Conservation (phyloP, 1,284 basidiomycete species). For the Boletus sp. region DNA sequence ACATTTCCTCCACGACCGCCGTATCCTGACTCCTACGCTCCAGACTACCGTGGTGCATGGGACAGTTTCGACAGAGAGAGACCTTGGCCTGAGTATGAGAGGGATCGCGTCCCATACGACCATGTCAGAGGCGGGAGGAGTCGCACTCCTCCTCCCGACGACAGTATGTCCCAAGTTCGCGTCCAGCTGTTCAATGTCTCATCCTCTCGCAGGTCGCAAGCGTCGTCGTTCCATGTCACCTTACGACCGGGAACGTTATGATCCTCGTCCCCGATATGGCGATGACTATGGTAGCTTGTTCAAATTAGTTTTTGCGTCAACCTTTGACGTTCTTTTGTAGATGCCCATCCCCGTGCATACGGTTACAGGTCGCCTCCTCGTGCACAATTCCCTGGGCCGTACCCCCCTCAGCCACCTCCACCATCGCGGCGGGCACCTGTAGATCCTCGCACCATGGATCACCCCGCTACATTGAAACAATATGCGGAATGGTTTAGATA, state of each 20-base stretch:
- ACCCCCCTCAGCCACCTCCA: conserved; percentile 39
- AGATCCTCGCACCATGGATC: conserved; percentile 81
- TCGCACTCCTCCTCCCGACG: conserved; percentile 65
- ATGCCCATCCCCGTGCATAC: conserved; percentile 60
- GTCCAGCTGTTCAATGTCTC: conserved; percentile 1
- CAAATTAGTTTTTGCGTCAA: neutral
- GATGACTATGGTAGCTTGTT: conserved; percentile 66
- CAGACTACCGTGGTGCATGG: conserved; percentile 59
- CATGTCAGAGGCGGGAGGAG: conserved; percentile 63
- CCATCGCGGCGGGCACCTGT: conserved; percentile 55
- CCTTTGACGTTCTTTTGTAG: conserved; percentile 34
- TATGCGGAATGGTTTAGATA: conserved; percentile 90
- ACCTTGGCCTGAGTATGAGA: conserved; percentile 58
- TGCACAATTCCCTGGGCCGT: conserved; percentile 41
- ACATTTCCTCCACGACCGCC: conserved; percentile 50
- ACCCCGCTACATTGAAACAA: conserved; percentile 76
- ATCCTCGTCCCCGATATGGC: conserved; percentile 73
- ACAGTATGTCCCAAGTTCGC: conserved; percentile 45
- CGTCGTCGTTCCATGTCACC: conserved; percentile 83
- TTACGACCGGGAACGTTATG: conserved; percentile 73
- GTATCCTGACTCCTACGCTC: conserved; percentile 56
- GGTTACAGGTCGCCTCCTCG: conserved; percentile 62
- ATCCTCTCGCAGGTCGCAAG: conserved; percentile 57
- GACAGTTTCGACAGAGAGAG: conserved; percentile 70
- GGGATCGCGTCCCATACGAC: conserved; percentile 61